Evolutionary conservation across 192 early-diverging fungal genomes (phyloP).

Genomic region (Coemansia sp.): DNA sequence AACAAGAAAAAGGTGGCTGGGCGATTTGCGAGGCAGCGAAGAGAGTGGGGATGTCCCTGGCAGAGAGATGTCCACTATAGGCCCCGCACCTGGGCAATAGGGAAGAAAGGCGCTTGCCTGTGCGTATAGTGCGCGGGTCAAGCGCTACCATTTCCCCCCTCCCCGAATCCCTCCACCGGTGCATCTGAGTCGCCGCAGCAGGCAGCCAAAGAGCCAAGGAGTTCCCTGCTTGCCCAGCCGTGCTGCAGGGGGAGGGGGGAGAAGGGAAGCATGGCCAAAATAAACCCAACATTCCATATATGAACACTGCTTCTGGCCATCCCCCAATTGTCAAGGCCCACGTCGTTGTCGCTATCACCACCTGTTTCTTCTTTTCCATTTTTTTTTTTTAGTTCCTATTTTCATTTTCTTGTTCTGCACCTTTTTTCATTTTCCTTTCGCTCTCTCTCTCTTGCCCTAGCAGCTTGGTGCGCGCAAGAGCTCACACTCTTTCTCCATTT

Average conservation of each 20-base stretch:
- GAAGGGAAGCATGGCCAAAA: slow-evolving; percentile 1
- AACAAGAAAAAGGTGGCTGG: too few species aligned
- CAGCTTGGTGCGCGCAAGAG: slow-evolving; percentile 1
- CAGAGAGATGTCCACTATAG: too few species aligned
- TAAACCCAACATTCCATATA: too few species aligned
- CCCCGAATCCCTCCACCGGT: not conserved
- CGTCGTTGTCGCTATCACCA: too few species aligned
- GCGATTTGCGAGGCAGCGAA: too few species aligned
- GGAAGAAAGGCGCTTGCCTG: not conserved
- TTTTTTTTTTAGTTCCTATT: not conserved
- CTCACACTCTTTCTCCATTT: slow-evolving; percentile 6
- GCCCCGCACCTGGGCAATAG: too few species aligned
- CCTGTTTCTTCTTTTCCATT: not conserved
- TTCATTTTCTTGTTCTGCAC: not conserved
- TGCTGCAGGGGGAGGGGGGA: not conserved
- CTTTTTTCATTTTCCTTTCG: not conserved
- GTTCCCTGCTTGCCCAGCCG: not conserved
- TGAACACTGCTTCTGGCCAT: too few species aligned
- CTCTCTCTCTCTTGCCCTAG: too few species aligned
- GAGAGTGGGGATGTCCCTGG: too few species aligned
- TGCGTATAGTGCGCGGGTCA: not conserved
- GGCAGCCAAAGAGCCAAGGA: too few species aligned
- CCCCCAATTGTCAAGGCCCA: too few species aligned
- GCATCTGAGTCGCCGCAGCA: not conserved
- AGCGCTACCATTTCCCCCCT: not conserved